These are phyloP conservation scores for Falciphora oryzae DNA, from an alignment of 2,329 filamentous ascomycete genomes.

Conservation along the genomic window DNA sequence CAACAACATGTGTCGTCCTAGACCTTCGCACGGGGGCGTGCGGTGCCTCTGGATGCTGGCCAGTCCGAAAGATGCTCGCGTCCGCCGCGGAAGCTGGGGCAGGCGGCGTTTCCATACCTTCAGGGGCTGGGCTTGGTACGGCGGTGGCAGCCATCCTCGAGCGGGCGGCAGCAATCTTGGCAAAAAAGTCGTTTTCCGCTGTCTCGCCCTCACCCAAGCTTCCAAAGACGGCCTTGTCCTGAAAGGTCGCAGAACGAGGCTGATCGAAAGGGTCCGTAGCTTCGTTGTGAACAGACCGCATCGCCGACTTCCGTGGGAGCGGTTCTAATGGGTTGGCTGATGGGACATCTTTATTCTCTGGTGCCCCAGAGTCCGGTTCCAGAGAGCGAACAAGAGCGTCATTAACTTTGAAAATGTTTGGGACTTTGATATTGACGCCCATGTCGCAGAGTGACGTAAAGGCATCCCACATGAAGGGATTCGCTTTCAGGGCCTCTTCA, in stretches of 20 bases:
- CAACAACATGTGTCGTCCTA: conserved; percentile 46
- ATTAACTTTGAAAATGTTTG: conserved; percentile 79
- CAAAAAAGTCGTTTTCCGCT: conserved; percentile 49
- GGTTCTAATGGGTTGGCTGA: conserved; percentile 32
- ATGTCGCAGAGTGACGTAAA: conserved; percentile 84
- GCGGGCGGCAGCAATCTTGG: conserved; percentile 47
- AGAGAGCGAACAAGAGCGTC: conserved; percentile 45
- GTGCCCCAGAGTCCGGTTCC: conserved; percentile 30
- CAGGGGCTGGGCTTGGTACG: conserved; percentile 34
- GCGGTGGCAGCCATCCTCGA: conserved; percentile 36
- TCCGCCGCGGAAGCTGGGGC: conserved; percentile 38
- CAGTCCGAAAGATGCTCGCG: conserved; percentile 25
- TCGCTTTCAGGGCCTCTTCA: conserved; percentile 80
- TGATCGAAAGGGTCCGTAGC: conserved; percentile 47
- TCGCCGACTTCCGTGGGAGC: conserved; percentile 34
- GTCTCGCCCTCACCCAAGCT: conserved; percentile 35
- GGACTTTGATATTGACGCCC: conserved; percentile 73
- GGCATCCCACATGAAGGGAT: conserved; percentile 98
- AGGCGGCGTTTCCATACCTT: conserved; percentile 60
- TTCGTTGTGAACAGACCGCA: conserved; percentile 32
- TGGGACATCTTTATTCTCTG: conserved; percentile 32
- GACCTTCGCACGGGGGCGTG: conserved; percentile 48
- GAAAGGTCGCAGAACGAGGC: conserved; percentile 33
- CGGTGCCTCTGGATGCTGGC: conserved; percentile 36
- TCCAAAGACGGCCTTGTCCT: conserved; percentile 33